phyloP scores from a whole-genome alignment of 306 rosid genomes.

The Corylus heterophylla region DNA sequence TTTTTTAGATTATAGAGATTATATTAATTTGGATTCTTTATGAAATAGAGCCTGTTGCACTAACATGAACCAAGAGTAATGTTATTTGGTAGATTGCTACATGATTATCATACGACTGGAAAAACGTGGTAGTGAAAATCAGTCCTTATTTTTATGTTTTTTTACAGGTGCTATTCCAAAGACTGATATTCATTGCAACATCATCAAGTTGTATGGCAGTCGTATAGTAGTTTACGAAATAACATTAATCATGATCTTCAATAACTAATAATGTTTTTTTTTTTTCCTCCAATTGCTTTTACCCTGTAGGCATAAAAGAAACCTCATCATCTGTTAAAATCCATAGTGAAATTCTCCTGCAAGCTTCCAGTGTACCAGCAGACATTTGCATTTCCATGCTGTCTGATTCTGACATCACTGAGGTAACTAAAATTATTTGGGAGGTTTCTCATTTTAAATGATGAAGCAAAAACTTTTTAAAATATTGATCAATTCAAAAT shows the following conservation, averaged over 20 bases:
- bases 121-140: too few relatives aligned
- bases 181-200: too few relatives aligned
- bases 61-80: too few relatives aligned
- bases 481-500: not conserved
- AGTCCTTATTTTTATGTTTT: too few relatives aligned
- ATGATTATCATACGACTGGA: too few relatives aligned
- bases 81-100: too few relatives aligned
- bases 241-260: too few relatives aligned
- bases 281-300: conserved; percentile 7
- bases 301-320: conserved; percentile 43
- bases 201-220: too few relatives aligned
- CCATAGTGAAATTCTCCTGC: conserved; percentile 37
- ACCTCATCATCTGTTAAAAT: conserved; percentile 13
- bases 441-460: not conserved
- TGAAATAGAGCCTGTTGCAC: not conserved
- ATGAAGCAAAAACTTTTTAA: not conserved
- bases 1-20: not conserved
- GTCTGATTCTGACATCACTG: conserved; percentile 65
- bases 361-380: conserved; percentile 43
- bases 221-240: too few relatives aligned
- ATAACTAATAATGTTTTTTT: too few relatives aligned
- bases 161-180: too few relatives aligned
- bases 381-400: conserved; percentile 48
- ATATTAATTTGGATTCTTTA: not conserved
- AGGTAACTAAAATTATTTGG: conserved; percentile 41